Evolutionary conservation across 1,139 yeast species (phyloP).

Genomic region (Hemisphaericaspora xylanilytica): DNA sequence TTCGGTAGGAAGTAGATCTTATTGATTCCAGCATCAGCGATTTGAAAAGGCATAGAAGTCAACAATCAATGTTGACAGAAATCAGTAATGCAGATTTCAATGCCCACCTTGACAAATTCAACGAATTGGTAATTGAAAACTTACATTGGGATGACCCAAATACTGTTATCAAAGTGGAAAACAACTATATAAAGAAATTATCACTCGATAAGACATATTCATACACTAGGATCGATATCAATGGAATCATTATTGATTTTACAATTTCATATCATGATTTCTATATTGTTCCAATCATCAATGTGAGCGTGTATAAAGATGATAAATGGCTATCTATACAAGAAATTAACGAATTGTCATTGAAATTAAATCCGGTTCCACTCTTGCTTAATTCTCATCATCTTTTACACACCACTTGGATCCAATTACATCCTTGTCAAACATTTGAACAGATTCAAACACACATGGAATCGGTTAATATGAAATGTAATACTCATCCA

Average conservation of each 20-base stretch:
- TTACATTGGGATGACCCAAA: conserved; percentile 4
- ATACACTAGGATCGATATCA: conserved; percentile 5
- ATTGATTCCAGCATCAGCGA: no score
- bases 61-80: conserved; percentile 1
- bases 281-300: conserved; percentile 33
- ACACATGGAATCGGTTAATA: not conserved
- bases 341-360: not conserved
- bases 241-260: conserved; percentile 15
- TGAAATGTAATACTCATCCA: not conserved
- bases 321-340: conserved; percentile 3
- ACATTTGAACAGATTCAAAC: conserved; percentile 13
- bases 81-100: conserved; percentile 19
- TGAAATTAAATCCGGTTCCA: conserved; percentile 1
- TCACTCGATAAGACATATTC: conserved; percentile 6
- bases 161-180: conserved; percentile 7
- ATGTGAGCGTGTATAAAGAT: conserved; percentile 19
- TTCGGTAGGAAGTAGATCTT: no score
- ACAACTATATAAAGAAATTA: conserved; percentile 14
- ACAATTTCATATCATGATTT: conserved; percentile 31
- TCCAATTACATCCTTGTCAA: conserved; percentile 41
- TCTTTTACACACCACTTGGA: conserved; percentile 28
- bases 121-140: conserved; percentile 10
- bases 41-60: no score
- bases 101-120: conserved; percentile 14
- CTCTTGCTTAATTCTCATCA: conserved; percentile 22